Evolutionary conservation across 2,329 filamentous ascomycete genomes (phyloP).

Genomic region (Teratosphaeriaceae sp.): DNA sequence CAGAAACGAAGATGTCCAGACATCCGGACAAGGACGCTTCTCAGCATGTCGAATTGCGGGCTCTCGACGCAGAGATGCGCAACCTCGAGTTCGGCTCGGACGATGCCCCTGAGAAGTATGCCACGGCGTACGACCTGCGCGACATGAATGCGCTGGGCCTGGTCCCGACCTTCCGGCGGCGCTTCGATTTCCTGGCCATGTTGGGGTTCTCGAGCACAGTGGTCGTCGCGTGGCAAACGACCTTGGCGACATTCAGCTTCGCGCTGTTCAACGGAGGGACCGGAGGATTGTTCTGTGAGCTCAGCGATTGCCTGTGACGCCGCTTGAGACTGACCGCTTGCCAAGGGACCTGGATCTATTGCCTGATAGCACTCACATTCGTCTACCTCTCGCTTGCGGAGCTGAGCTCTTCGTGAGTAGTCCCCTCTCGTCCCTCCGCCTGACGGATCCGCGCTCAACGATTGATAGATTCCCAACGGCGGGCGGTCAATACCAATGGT

Average conservation of each 20-base stretch:
- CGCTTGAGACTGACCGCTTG: neutral
- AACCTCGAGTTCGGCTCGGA: no score
- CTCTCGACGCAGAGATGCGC: no score
- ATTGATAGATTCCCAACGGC: conserved; percentile 40
- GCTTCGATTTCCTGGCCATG: conserved; percentile 15
- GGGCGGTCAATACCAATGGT: conserved; percentile 50
- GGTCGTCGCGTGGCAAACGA: conserved; percentile 15
- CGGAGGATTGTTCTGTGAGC: conserved; percentile 44
- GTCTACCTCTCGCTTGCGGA: conserved; percentile 38
- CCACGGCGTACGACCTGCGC: conserved; percentile 5
- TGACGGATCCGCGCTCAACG: neutral
- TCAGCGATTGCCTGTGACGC: conserved; percentile 11
- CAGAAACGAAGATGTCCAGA: no score
- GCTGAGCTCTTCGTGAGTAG: conserved; percentile 38
- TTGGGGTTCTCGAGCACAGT: conserved; percentile 14
- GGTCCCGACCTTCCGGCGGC: conserved; percentile 8
- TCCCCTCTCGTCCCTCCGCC: neutral
- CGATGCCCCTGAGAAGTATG: no score
- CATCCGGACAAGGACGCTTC: no score
- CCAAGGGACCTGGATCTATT: conserved; percentile 12
- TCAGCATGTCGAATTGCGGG: no score
- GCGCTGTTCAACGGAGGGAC: conserved; percentile 41
- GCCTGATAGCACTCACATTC: neutral
- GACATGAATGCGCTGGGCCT: conserved; percentile 7
- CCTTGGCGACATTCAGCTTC: conserved; percentile 9